Evolutionary conservation across 2,329 filamentous ascomycete genomes (phyloP).

Genomic region (Teratosphaeria gauchensis): DNA sequence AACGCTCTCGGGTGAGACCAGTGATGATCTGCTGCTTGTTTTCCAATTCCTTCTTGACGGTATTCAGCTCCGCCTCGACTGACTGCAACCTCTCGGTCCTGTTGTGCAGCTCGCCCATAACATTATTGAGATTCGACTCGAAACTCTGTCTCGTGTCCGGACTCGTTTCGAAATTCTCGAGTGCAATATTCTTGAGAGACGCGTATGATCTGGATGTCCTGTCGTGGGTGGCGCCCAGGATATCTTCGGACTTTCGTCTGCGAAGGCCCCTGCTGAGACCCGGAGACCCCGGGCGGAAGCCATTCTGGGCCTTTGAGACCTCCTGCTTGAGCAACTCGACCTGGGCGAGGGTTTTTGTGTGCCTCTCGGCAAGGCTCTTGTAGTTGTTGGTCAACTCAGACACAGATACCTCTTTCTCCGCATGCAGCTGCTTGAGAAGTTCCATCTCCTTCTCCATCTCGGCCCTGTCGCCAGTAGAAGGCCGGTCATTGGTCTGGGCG

Average conservation of each 20-base stretch:
- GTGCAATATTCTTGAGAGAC: conserved; percentile 76
- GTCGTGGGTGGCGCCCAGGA: conserved; percentile 48
- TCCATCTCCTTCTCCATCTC: conserved; percentile 58
- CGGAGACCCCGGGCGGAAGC: conserved; percentile 14
- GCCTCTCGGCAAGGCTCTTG: conserved; percentile 69
- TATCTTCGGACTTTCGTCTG: conserved; percentile 30
- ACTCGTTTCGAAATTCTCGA: conserved; percentile 72
- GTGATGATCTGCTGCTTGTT: conserved; percentile 93
- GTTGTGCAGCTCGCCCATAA: conserved; percentile 82
- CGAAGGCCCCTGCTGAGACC: conserved; percentile 47
- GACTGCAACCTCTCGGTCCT: conserved; percentile 84
- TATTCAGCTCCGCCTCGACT: conserved; percentile 73
- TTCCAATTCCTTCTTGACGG: conserved; percentile 91
- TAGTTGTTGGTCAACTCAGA: conserved; percentile 67
- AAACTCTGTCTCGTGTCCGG: conserved; percentile 87
- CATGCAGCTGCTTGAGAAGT: conserved; percentile 57
- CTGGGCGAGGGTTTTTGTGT: conserved; percentile 71
- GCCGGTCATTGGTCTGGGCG: neutral
- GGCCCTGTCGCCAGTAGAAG: conserved; percentile 3
- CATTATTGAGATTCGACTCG: conserved; percentile 79
- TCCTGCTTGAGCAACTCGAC: conserved; percentile 88
- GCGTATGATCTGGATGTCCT: conserved; percentile 86
- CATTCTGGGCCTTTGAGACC: conserved; percentile 53
- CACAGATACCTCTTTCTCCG: conserved; percentile 69
- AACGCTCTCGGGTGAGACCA: conserved; percentile 83